These are phyloP conservation scores for Diaporthe vexans DNA, from an alignment of 2,329 filamentous ascomycete species.

Conservation along the genomic window DNA sequence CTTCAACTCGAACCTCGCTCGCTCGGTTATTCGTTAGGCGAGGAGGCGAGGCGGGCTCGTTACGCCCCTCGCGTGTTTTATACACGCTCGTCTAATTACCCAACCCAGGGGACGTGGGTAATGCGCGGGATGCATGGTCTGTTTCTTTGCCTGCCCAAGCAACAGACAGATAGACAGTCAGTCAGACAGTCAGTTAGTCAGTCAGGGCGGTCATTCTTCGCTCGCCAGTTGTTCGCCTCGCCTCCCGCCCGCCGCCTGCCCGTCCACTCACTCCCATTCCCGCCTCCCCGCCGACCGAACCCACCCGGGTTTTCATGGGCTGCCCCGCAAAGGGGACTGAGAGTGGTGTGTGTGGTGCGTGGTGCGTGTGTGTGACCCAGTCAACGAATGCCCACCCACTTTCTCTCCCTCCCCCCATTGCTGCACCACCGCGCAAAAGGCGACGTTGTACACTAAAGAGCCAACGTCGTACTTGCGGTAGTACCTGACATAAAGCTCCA, in stretches of 20 bases:
- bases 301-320: constrained; percentile 6
- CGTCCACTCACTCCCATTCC: too few species aligned
- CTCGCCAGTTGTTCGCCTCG: background rate
- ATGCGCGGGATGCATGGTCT: background rate
- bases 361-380: too few species aligned
- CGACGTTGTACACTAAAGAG: background rate
- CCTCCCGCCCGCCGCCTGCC: background rate
- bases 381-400: too few species aligned
- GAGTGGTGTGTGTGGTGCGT: too few species aligned
- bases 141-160: background rate
- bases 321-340: constrained; percentile 13
- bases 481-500: constrained; percentile 23
- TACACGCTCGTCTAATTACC: constrained; percentile 7
- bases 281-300: background rate
- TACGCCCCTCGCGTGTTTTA: constrained; percentile 11
- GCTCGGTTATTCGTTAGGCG: constrained; percentile 13
- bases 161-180: too few species aligned
- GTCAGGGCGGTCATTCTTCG: background rate
- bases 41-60: background rate
- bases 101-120: background rate
- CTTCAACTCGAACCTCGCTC: background rate
- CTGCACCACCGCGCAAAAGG: too few species aligned
- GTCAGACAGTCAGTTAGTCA: too few species aligned
- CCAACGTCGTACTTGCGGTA: constrained; percentile 1
- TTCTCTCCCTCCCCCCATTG: background rate